These are phyloP conservation scores for Benincasa hispida DNA, from an alignment of 306 rosid species.

Conservation along the genomic window DNA sequence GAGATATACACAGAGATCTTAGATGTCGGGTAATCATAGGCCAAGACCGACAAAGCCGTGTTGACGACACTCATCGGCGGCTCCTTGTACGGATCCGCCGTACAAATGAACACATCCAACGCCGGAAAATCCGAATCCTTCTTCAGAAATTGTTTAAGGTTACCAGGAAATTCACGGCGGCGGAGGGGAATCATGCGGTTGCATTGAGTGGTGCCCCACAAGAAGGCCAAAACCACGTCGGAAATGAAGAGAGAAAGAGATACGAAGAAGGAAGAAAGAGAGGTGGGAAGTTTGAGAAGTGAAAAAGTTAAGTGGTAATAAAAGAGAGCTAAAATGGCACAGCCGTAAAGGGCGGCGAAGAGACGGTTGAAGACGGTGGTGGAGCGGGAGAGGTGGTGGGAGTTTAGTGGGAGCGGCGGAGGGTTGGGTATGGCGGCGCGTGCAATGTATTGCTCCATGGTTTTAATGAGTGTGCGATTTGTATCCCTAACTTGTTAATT, in stretches of 20 bases:
- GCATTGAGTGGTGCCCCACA: conserved; percentile 14
- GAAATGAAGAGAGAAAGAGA: conserved; percentile 20
- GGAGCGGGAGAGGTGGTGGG: neutral
- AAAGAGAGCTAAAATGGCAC: conserved; percentile 15
- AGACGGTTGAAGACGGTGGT: conserved; percentile 12
- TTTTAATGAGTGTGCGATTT: too few relatives aligned
- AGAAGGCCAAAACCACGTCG: conserved; percentile 20
- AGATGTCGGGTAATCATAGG: conserved; percentile 23
- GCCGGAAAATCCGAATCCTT: conserved; percentile 12
- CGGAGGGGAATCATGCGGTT: conserved; percentile 18
- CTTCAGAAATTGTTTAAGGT: neutral
- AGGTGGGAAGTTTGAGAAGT: conserved; percentile 2
- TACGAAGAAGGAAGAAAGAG: conserved; percentile 5
- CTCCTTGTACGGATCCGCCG: conserved; percentile 41
- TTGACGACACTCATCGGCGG: conserved; percentile 30
- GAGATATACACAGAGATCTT: conserved; percentile 34
- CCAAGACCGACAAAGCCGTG: conserved; percentile 36
- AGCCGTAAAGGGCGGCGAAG: conserved; percentile 8
- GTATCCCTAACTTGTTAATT: too few relatives aligned
- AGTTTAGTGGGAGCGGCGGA: neutral
- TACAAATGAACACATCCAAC: conserved; percentile 34
- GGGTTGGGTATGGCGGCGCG: neutral
- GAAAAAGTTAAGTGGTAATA: conserved; percentile 12
- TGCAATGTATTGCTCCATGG: neutral
- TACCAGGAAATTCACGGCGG: conserved; percentile 18